Evolutionary conservation across 2,329 filamentous ascomycete species (phyloP).

Genomic region (Xylaria sp.): DNA sequence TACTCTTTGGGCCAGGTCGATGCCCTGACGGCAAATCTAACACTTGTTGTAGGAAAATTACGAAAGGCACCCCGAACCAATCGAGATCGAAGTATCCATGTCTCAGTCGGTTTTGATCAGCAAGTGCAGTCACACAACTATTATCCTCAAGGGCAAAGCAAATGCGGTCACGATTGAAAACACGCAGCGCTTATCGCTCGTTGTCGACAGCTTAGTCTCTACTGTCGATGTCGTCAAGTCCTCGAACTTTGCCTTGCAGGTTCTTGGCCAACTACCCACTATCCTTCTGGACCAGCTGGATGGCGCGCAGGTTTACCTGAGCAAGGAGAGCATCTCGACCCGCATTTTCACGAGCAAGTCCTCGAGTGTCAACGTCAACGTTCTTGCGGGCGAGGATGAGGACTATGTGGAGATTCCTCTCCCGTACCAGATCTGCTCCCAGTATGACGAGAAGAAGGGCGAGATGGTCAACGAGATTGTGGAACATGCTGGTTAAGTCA

Average conservation of each 20-base stretch:
- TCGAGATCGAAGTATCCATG: slow-evolving; percentile 77
- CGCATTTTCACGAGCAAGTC: slow-evolving; percentile 46
- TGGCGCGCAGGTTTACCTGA: slow-evolving; percentile 79
- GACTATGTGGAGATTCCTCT: slow-evolving; percentile 85
- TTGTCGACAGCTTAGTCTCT: slow-evolving; percentile 84
- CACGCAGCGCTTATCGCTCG: slow-evolving; percentile 72
- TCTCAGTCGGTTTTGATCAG: slow-evolving; percentile 88
- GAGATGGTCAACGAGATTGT: slow-evolving; percentile 89
- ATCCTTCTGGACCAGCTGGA: slow-evolving; percentile 91
- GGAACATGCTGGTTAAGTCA: slow-evolving; percentile 71
- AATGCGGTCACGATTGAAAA: slow-evolving; percentile 98
- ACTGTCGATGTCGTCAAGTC: slow-evolving; percentile 95
- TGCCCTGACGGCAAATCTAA: slow-evolving; percentile 5
- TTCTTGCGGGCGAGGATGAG: slow-evolving; percentile 63
- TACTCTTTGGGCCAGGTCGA: not conserved
- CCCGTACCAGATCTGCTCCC: slow-evolving; percentile 82
- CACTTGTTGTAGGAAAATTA: slow-evolving; percentile 67
- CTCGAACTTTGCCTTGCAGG: slow-evolving; percentile 88
- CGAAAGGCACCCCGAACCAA: slow-evolving; percentile 65
- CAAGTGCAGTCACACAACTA: slow-evolving; percentile 82
- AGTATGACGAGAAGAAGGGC: slow-evolving; percentile 64
- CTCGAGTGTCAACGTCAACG: slow-evolving; percentile 78
- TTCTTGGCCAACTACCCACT: slow-evolving; percentile 79
- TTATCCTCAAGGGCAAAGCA: slow-evolving; percentile 86
- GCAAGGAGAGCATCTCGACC: slow-evolving; percentile 79